Base-by-base conservation (phyloP, 148 eudicot genomes). In the Chenopodium formosanum region DNA sequence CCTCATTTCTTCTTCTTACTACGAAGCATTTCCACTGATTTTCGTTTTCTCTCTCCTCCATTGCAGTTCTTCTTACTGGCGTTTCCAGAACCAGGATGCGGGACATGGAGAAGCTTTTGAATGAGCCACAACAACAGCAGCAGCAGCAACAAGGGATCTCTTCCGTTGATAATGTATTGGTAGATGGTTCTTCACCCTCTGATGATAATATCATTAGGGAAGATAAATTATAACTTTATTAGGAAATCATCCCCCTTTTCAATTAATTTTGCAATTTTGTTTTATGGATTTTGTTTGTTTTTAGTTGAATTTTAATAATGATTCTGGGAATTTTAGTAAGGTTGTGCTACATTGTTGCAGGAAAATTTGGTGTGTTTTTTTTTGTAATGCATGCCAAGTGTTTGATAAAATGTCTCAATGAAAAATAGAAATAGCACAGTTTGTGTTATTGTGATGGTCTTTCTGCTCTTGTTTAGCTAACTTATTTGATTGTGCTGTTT, bases 51-150 rank as follows among this genome's bases (percentile, higher is more conserved):
- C 56, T 76, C n/a, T 72, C 62, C 58, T 17, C 31, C 23, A 9
- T 67, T 80, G 86, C 89, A 94, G 98, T 94, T 83, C 76, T 94
- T 63, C 88, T 94, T 29, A 76, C 92, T 48, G 88, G 82, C 78
- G 94, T 92, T 77, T 88, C 88, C 12, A 85, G 86, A 46, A 88
- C 90, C 19, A 88, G 98, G 78, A 27, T 88, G 17, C 81, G 87
- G 67, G 97, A 92, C 81, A 89, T 92, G 93, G 93, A 94, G 68
- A 91, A 87, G 83, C 2, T 88, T 74, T 40, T 92, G 79, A 80
- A 91, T 66, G 52, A 83, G 9, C 85, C 62, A 16, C 80, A 80
- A 23, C 66, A 83, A 23, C 66, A 83, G 1, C 81, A 83, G 4
- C 50, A 76, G n/a, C 77, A 74, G 53, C 75, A 78, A 31, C 85